Base-by-base conservation (phyloP, 2,329 filamentous ascomycete species). In the Pseudogymnoascus sp. region DNA sequence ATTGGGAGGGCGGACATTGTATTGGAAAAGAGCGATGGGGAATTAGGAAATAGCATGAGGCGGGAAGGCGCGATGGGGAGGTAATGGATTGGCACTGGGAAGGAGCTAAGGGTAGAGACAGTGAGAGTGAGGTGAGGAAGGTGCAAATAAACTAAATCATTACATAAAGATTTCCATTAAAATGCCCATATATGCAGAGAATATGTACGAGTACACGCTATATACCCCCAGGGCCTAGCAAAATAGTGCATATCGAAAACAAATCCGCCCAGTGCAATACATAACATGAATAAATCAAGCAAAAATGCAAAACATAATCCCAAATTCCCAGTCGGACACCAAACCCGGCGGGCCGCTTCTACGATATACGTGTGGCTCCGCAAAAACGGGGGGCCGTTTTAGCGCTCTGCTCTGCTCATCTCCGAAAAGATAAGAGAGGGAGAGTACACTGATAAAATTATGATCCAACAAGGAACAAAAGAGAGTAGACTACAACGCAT, bases 281-380 rank as follows among this genome's bases (percentile, higher is more conserved):
- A 28, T 16, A 53, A 31, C 47, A 53, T 53, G 23, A 16, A 16
- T 33, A 31, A 18, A 33, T 12, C 25, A 10, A 10, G n/a, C n/a
- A 2, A 33, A 18, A 56, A 28, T 18, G 25, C 47, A 53, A 56
- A 33, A 44, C 11, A 12, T 18, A 33, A 4, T 18, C 25, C 50
- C 50, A 33, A 18, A 21, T 33, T 33, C 50, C 50, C 25, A 33
- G 11, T 56, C 50, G 28, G 50, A 56, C 50, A 56, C 50, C 50
- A 56, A 56, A 56, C 50, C 50, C 50, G 50, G 50, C 50, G 50
- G 28, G 50, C 50, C 28, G 50, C 50, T 33, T 56, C 50, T 56
- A 56, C 28, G 28, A 56, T 56, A 56, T 33, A 56, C 50, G 50
- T 56, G 50, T 56, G 16, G 50, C 50, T 33, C 50, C 50, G 50